Percentiles rank a stretch among this genome's conserved stretches.
Conservation (phyloP, 768 basidiomycete species). For the Strobilomyces dryophilus region DNA sequence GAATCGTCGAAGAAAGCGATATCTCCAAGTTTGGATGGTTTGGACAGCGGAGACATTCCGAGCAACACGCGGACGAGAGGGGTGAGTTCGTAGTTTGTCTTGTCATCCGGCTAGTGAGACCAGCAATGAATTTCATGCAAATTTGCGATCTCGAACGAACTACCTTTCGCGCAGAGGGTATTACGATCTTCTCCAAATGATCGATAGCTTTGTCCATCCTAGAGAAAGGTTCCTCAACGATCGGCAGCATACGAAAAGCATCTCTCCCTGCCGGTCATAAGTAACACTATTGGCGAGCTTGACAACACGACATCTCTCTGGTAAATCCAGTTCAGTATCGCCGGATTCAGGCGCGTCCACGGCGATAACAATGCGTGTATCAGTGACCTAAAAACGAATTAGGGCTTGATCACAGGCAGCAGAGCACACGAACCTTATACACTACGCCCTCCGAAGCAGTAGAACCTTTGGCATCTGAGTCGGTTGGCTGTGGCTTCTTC, state of each 20-base stretch:
- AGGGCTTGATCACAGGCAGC: background rate
- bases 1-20: slow-evolving; percentile 69
- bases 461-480: slow-evolving; percentile 36
- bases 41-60: slow-evolving; percentile 52
- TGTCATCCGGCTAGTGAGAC: slow-evolving; percentile 35
- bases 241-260: background rate
- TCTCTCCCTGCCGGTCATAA: slow-evolving; percentile 62
- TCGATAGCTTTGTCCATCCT: slow-evolving; percentile 88
- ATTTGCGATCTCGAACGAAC: background rate
- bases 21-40: slow-evolving; percentile 32
- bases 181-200: slow-evolving; percentile 49
- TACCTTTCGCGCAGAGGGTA: slow-evolving; percentile 26
- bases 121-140: background rate
- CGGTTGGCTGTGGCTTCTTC: slow-evolving; percentile 36
- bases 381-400: slow-evolving; percentile 55
- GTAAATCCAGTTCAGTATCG: slow-evolving; percentile 69
- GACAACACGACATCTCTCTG: slow-evolving; percentile 78
- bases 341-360: slow-evolving; percentile 59
- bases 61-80: slow-evolving; percentile 67
- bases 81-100: slow-evolving; percentile 40
- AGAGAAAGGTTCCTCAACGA: slow-evolving; percentile 1
- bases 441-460: slow-evolving; percentile 72
- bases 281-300: slow-evolving; percentile 93
- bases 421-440: slow-evolving; percentile 55
- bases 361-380: slow-evolving; percentile 77